phyloP scores from a whole-genome alignment of 2,329 filamentous ascomycete species.

The Tolypocladium ophioglossoides region DNA sequence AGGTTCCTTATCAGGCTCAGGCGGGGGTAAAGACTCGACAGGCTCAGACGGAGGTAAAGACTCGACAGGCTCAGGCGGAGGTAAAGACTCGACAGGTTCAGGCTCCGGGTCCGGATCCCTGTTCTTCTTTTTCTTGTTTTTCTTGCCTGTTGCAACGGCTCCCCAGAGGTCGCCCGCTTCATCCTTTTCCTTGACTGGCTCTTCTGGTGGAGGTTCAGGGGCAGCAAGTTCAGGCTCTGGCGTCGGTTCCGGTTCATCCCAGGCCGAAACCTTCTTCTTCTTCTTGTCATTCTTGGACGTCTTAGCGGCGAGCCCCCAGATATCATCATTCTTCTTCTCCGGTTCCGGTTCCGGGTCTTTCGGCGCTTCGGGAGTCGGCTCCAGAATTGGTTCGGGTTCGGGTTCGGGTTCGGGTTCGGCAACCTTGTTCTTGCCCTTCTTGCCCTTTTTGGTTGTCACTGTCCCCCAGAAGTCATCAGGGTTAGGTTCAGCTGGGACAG shows the following conservation, averaged over 20 bases:
- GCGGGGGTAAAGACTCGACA: slow-evolving; percentile 4
- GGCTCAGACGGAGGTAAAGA: background rate
- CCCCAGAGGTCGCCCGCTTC: slow-evolving; percentile 17
- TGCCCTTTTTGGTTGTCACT: slow-evolving; percentile 12
- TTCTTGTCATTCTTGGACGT: slow-evolving; percentile 20
- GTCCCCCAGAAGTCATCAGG: slow-evolving; percentile 1
- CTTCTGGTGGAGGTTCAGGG: background rate
- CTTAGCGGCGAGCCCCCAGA: slow-evolving; percentile 17
- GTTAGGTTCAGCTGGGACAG: background rate
- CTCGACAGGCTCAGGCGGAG: background rate
- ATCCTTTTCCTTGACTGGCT: slow-evolving; percentile 6
- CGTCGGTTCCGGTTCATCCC: slow-evolving; percentile 11
- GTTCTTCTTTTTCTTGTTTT: slow-evolving; percentile 13
- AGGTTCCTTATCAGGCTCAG: slow-evolving; percentile 11
- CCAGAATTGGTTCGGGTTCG: slow-evolving; percentile 13
- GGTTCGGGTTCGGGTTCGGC: slow-evolving; percentile 9
- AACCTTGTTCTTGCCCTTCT: slow-evolving; percentile 25
- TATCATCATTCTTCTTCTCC: slow-evolving; percentile 19
- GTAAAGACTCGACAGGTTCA: background rate
- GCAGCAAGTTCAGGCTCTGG: slow-evolving; percentile 11
- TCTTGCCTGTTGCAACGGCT: slow-evolving; percentile 7
- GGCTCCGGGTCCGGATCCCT: slow-evolving; percentile 1
- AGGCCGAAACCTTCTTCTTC: slow-evolving; percentile 14
- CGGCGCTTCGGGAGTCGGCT: slow-evolving; percentile 11
- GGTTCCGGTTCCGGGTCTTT: slow-evolving; percentile 11